Conservation (phyloP, 768 basidiomycete species). For the Suillus brevipes region DNA sequence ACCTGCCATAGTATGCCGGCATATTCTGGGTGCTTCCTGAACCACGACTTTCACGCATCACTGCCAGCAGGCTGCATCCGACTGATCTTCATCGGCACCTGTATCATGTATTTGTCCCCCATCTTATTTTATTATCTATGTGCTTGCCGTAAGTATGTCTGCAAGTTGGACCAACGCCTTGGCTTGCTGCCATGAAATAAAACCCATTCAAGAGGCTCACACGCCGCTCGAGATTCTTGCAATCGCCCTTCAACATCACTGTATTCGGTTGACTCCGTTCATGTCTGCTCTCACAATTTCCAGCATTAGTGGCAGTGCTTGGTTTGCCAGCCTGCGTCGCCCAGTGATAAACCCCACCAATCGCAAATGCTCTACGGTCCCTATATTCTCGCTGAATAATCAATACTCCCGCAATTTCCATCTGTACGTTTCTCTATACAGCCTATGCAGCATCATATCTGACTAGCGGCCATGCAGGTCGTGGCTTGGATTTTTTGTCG, state of each 20-base stretch:
- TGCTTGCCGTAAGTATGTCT: not conserved
- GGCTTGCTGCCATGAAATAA: not conserved
- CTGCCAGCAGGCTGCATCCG: not conserved
- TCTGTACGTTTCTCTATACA: conserved; percentile 32
- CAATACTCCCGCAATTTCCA: conserved; percentile 54
- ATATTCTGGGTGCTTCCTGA: too few relatives aligned
- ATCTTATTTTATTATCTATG: not conserved
- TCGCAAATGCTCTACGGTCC: conserved; percentile 51
- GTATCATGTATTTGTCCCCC: not conserved
- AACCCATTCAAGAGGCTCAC: not conserved
- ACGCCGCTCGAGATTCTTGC: not conserved
- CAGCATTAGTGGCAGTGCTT: too few relatives aligned
- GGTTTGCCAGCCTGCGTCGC: not conserved
- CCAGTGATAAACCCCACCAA: conserved; percentile 48
- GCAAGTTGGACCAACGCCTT: not conserved
- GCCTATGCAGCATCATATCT: conserved; percentile 25
- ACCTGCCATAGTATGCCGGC: too few relatives aligned
- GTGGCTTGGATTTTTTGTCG: conserved; percentile 51
- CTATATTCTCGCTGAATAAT: conserved; percentile 48
- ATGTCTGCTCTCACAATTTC: not conserved
- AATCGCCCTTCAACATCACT: not conserved
- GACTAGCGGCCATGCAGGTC: conserved; percentile 20
- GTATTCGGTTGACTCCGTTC: not conserved
- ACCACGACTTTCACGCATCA: too few relatives aligned
- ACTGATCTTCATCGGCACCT: not conserved